Evolutionary conservation across 495 filamentous ascomycete genomes (phyloP).

Genomic region (Podospora fimiseda): DNA sequence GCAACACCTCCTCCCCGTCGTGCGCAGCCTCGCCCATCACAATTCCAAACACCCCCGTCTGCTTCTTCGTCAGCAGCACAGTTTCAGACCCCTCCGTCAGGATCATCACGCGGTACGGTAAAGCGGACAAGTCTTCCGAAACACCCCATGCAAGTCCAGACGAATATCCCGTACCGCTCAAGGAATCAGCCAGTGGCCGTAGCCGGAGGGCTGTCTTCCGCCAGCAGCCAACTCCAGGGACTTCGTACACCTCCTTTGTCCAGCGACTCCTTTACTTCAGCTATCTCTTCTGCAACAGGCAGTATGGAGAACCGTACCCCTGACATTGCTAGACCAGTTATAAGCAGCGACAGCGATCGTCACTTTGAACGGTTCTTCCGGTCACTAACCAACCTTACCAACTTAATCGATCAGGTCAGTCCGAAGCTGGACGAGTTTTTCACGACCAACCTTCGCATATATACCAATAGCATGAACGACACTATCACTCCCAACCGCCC

Average conservation of each 20-base stretch:
- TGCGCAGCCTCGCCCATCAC: slow-evolving; percentile 1
- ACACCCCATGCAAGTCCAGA: slow-evolving; percentile 18
- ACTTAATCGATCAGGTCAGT: slow-evolving; percentile 35
- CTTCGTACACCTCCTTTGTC: slow-evolving; percentile 55
- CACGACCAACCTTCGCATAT: too few species aligned
- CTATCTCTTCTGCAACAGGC: slow-evolving; percentile 29
- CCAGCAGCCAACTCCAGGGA: slow-evolving; percentile 34
- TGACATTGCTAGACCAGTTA: neutral
- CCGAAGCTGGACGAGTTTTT: too few species aligned
- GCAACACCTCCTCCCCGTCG: neutral
- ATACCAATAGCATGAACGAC: slow-evolving; percentile 33
- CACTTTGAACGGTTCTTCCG: slow-evolving; percentile 72
- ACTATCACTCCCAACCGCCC: slow-evolving; percentile 34
- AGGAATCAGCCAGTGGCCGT: slow-evolving; percentile 20
- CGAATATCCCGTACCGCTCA: slow-evolving; percentile 19
- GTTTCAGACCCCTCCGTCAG: neutral
- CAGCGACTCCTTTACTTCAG: slow-evolving; percentile 62
- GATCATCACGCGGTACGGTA: neutral
- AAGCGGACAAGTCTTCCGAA: slow-evolving; percentile 6
- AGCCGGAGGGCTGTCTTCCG: slow-evolving; percentile 21
- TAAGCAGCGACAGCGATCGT: slow-evolving; percentile 39
- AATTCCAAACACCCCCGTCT: neutral
- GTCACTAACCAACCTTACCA: slow-evolving; percentile 57
- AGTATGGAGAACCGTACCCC: neutral
- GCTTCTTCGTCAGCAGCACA: slow-evolving; percentile 1